phyloP scores from a whole-genome alignment of 345 rosid genomes.

The Brassica incana region DNA sequence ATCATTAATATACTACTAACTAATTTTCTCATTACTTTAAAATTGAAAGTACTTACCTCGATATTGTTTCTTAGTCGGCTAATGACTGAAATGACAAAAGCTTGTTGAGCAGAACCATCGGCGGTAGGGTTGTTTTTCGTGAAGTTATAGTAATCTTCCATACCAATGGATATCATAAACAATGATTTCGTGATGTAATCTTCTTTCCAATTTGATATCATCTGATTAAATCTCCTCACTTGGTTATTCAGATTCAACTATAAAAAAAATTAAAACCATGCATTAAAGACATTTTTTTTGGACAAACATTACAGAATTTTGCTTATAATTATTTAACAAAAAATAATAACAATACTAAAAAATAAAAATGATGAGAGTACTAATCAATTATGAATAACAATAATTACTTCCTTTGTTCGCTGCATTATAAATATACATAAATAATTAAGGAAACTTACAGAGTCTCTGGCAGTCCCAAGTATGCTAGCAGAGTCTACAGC shows the following conservation, averaged over 20 bases:
- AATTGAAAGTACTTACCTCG: background rate
- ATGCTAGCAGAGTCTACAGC: conserved; percentile 22
- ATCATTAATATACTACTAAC: background rate
- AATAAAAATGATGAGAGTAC: background rate
- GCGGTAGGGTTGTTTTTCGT: conserved; percentile 12
- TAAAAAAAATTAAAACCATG: background rate
- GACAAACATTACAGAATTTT: background rate
- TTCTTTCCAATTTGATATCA: conserved; percentile 25
- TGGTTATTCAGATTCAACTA: conserved; percentile 30
- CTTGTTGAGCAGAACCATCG: conserved; percentile 31
- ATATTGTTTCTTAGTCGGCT: conserved; percentile 8
- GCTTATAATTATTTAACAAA: background rate
- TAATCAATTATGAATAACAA: background rate
- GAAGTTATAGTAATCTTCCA: conserved; percentile 27
- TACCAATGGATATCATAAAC: conserved; percentile 31
- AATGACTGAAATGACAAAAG: conserved; percentile 22
- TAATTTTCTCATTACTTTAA: background rate
- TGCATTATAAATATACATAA: background rate
- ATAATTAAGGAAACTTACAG: conserved; percentile 16
- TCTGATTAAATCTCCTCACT: conserved; percentile 7
- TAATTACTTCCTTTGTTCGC: background rate
- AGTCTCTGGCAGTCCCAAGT: conserved; percentile 3
- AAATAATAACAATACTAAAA: background rate
- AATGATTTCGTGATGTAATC: conserved; percentile 4
- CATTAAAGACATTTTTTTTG: background rate